phyloP scores from a whole-genome alignment of 108 stramenopile genomes.

The Stephanodiscus triporus region DNA sequence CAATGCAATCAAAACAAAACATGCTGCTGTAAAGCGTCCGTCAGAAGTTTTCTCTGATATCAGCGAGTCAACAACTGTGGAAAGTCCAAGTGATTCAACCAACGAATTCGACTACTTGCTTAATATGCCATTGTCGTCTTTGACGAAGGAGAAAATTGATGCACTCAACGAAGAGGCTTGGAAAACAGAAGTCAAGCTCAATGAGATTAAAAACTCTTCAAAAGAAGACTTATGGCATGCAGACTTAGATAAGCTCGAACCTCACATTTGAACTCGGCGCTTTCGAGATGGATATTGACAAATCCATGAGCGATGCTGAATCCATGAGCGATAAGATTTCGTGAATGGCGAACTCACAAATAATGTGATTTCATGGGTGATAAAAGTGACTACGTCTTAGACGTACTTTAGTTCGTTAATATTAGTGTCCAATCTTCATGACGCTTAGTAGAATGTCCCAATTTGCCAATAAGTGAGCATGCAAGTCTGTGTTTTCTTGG shows the following conservation, averaged over 20 bases:
- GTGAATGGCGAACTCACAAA: too few species aligned
- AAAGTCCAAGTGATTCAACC: conserved; percentile 6
- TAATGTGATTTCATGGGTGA: too few species aligned
- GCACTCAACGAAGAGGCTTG: conserved; percentile 65
- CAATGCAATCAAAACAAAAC: conserved; percentile 57
- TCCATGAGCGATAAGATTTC: too few species aligned
- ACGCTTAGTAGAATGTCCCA: background rate
- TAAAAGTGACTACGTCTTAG: too few species aligned
- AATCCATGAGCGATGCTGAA: too few species aligned
- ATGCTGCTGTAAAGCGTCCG: conserved; percentile 39
- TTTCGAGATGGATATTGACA: too few species aligned
- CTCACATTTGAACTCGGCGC: conserved; percentile 50
- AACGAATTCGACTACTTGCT: conserved; percentile 86
- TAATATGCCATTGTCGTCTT: conserved; percentile 79
- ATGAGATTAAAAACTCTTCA: conserved; percentile 45
- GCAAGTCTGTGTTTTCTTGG: too few species aligned
- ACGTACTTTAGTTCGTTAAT: too few species aligned
- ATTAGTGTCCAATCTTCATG: too few species aligned
- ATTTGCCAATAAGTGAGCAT: too few species aligned
- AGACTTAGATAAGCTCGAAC: conserved; percentile 83
- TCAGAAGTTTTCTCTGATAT: background rate
- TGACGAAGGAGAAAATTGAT: conserved; percentile 78
- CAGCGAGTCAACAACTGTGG: conserved; percentile 15
- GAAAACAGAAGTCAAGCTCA: conserved; percentile 61
- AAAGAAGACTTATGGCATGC: conserved; percentile 82